These are phyloP conservation scores for Elsinoe necatrix DNA, from an alignment of 2,329 filamentous ascomycete species.

Conservation along the genomic window DNA sequence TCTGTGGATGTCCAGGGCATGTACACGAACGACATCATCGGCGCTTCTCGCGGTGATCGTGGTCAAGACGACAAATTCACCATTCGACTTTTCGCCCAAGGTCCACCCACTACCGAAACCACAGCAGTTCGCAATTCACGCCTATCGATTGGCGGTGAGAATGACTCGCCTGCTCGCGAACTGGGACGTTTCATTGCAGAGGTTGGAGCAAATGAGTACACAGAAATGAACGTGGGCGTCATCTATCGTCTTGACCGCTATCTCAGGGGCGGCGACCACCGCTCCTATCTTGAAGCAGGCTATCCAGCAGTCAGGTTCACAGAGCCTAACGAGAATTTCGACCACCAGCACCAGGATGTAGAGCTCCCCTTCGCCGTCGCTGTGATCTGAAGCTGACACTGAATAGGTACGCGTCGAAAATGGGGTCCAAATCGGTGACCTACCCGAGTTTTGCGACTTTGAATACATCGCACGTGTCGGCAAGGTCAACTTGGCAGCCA, in stretches of 20 bases:
- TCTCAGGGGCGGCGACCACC: constrained; percentile 50
- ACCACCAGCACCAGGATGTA: constrained; percentile 47
- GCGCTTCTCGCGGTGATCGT: constrained; percentile 28
- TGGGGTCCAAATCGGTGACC: constrained; percentile 47
- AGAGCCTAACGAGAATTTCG: constrained; percentile 50
- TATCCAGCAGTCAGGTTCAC: constrained; percentile 50
- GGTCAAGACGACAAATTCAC: constrained; percentile 2
- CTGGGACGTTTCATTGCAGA: constrained; percentile 49
- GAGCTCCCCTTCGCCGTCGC: background rate
- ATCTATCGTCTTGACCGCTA: constrained; percentile 49
- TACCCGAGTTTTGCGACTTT: constrained; percentile 50
- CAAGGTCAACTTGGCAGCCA: constrained; percentile 46
- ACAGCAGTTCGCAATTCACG: constrained; percentile 29
- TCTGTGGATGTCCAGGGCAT: constrained; percentile 49
- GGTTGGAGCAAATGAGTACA: constrained; percentile 44
- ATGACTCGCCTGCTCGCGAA: constrained; percentile 48
- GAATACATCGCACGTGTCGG: constrained; percentile 47
- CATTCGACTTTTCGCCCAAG: constrained; percentile 9
- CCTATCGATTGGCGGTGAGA: constrained; percentile 44
- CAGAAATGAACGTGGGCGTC: constrained; percentile 48
- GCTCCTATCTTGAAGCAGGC: constrained; percentile 47
- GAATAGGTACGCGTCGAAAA: constrained; percentile 40
- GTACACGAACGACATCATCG: constrained; percentile 52
- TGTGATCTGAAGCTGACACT: background rate
- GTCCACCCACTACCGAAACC: constrained; percentile 31